Base-by-base conservation (phyloP, 345 rosid genomes). In the Turritis glabra region DNA sequence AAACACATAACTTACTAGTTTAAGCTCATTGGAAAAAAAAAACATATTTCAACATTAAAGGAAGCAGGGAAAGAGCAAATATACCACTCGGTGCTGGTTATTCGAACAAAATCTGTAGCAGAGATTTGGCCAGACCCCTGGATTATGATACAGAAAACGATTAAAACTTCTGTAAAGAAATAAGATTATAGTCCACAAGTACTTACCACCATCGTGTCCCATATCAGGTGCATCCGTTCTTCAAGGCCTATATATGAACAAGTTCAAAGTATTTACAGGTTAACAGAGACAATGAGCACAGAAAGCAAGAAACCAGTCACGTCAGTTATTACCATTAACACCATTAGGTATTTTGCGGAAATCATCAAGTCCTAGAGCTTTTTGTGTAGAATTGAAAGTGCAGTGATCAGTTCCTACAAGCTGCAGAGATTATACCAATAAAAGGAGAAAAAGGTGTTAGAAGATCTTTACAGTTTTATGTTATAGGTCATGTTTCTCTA, bases 341-440 rank as follows among this genome's bases (percentile, higher is more conserved):
- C 98, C 99, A 75, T 92, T 92, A 30, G 98, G 98, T 48, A 90
- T 95, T 77, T 87, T 89, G 58, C 94, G 91, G 80, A 95, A 92
- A 88, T 92, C 98, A 80, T 95, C 88, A 58, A 89, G 76, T 22
- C 98, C 98, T 15, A 85, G 41, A 61, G 94, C 77, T 75, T 95
- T 95, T 81, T 95, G 98, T 26, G 91, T 86, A 18, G 99, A 92
- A 73, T 88, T 89, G 72, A 89, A 95, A 17, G 73, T 35, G 74
- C 99, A 95, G 72, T 95, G 99, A 84, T 95, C 99, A 58, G 99
- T 95, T 78, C 99, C 99, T 43, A 95, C 94, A 63, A 92, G 96
- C 97, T 92, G 92, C 80, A 86, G 21, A 74, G 27, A 41, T 27
- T 14, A 62, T 55, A 50, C 14, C 63, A 69, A 14, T 40, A 21